Conservation (phyloP, 805 yeast species). For the Wickerhamiella kurtzmanii region DNA sequence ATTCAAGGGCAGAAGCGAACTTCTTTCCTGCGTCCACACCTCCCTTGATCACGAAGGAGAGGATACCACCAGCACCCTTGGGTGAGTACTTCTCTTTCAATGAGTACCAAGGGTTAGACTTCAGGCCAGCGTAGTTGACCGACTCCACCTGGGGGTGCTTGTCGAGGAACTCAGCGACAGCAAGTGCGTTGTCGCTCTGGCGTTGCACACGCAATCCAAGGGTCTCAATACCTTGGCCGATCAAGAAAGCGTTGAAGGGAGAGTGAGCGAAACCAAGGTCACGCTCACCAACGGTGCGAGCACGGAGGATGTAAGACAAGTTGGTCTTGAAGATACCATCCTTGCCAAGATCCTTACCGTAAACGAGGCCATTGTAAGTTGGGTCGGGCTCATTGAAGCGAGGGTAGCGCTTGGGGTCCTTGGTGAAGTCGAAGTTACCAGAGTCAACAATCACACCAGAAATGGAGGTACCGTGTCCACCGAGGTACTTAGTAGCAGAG, state of each 20-base stretch:
- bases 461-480: constrained; percentile 87
- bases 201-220: constrained; percentile 87
- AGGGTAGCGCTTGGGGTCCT: constrained; percentile 78
- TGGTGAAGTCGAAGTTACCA: constrained; percentile 85
- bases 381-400: constrained; percentile 84
- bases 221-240: constrained; percentile 88
- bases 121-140: constrained; percentile 89
- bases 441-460: constrained; percentile 80
- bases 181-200: constrained; percentile 71
- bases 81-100: constrained; percentile 70
- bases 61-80: constrained; percentile 74
- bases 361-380: constrained; percentile 81
- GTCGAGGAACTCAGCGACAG: constrained; percentile 67
- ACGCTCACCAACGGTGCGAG: constrained; percentile 31
- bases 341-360: constrained; percentile 52
- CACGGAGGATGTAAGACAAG: constrained; percentile 15
- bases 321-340: constrained; percentile 8
- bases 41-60: constrained; percentile 79
- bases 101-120: constrained; percentile 63
- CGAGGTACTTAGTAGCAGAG: constrained; percentile 86
- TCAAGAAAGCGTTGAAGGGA: constrained; percentile 79
- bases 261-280: constrained; percentile 82
- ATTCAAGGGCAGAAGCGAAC: constrained; percentile 69
- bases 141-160: constrained; percentile 54
- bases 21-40: constrained; percentile 60